A percentile compares a stretch with the other conserved stretches of the same genome.
Conservation (phyloP, 2,329 filamentous ascomycete species). For the Penicillium sp. region DNA sequence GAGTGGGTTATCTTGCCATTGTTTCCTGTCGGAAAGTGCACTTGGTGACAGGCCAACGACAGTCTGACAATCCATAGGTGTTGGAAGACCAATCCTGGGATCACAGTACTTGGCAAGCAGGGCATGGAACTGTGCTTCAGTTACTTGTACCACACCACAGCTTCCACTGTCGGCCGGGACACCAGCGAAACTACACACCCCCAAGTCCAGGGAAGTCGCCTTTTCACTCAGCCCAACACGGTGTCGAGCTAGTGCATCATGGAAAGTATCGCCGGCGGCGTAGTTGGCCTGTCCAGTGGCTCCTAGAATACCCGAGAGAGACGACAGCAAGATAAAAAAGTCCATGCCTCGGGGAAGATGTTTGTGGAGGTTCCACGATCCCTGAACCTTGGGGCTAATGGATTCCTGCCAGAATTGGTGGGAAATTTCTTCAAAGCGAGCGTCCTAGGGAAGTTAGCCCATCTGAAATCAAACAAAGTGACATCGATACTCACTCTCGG, state of each 20-base stretch:
- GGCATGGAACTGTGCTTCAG: conserved; percentile 22
- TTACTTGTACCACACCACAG: neutral
- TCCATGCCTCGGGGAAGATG: conserved; percentile 33
- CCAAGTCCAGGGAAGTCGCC: conserved; percentile 27
- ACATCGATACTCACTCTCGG: neutral
- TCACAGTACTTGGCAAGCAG: conserved; percentile 3
- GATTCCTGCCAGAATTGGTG: conserved; percentile 30
- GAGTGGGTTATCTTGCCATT: conserved; percentile 2
- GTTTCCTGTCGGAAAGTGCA: neutral
- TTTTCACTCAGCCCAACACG: conserved; percentile 23
- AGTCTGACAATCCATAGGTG: neutral
- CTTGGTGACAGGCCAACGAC: neutral
- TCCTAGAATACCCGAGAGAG: conserved; percentile 45
- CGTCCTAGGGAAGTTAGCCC: conserved; percentile 1
- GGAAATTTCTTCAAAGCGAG: conserved; percentile 35
- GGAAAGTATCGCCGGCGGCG: conserved; percentile 40
- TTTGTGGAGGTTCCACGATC: conserved; percentile 21
- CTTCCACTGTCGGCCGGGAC: neutral
- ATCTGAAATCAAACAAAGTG: neutral
- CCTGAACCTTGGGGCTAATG: conserved; percentile 31
- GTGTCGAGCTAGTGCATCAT: conserved; percentile 38
- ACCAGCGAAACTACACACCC: conserved; percentile 8
- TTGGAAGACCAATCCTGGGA: neutral
- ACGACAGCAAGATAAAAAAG: conserved; percentile 47
- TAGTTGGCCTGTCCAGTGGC: conserved; percentile 49